phyloP scores from a whole-genome alignment of 2,329 filamentous ascomycete species.

The Thermomyces lanuginosus region DNA sequence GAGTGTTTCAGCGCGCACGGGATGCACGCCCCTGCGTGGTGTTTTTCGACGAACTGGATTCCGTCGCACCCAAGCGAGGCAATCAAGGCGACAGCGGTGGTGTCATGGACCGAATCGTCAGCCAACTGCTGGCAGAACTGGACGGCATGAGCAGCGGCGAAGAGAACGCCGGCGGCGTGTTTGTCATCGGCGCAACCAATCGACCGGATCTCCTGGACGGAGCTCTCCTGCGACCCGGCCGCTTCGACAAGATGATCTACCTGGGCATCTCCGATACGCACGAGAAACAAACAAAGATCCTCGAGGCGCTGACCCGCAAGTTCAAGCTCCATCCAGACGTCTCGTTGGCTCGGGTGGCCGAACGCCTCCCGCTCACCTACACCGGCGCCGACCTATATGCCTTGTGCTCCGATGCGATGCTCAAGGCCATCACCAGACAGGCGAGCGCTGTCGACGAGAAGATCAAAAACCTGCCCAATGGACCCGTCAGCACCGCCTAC shows the following conservation, averaged over 20 bases:
- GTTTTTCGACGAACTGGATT: conserved; percentile 96
- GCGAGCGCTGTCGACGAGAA: conserved; percentile 70
- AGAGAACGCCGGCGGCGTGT: conserved; percentile 64
- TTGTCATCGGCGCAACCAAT: conserved; percentile 94
- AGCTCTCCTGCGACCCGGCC: conserved; percentile 70
- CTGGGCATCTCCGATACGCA: conserved; percentile 92
- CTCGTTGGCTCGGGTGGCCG: conserved; percentile 57
- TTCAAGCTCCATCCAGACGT: conserved; percentile 71
- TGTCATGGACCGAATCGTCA: conserved; percentile 96
- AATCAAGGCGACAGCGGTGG: conserved; percentile 95
- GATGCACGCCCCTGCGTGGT: conserved; percentile 95
- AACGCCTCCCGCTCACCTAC: conserved; percentile 79
- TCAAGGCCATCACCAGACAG: conserved; percentile 90
- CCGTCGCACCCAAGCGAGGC: conserved; percentile 85
- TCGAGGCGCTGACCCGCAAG: conserved; percentile 88
- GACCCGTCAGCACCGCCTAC: conserved; percentile 64
- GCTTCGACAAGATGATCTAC: conserved; percentile 98
- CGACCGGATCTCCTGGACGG: conserved; percentile 83
- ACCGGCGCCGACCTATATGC: conserved; percentile 96
- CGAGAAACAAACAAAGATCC: conserved; percentile 84
- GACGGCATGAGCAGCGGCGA: conserved; percentile 95
- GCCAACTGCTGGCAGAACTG: conserved; percentile 80
- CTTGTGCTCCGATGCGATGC: conserved; percentile 93
- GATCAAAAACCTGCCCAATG: conserved; percentile 46
- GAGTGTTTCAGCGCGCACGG: conserved; percentile 98